Evolutionary conservation across 1,284 basidiomycete genomes (phyloP).

Genomic region (Tylopilus orsonianus): DNA sequence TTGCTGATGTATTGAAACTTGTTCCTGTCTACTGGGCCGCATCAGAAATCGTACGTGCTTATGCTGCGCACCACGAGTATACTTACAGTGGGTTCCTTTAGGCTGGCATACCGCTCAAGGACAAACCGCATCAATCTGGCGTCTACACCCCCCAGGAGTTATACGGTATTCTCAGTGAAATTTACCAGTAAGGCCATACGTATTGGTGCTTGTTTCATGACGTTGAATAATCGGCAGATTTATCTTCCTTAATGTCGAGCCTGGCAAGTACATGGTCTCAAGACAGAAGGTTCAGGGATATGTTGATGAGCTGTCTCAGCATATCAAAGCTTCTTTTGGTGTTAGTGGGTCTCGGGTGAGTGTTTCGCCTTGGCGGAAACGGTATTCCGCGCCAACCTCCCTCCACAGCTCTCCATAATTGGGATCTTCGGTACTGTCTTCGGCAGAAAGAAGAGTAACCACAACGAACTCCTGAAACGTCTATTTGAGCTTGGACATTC

Average conservation of each 20-base stretch:
- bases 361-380: background rate
- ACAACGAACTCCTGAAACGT: slow-evolving; percentile 54
- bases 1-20: slow-evolving; percentile 65
- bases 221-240: slow-evolving; percentile 43
- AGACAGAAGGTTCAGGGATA: slow-evolving; percentile 51
- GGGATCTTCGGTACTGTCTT: slow-evolving; percentile 50
- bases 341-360: slow-evolving; percentile 27
- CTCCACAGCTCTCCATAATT: slow-evolving; percentile 49
- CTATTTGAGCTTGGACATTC: slow-evolving; percentile 55
- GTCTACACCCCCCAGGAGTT: slow-evolving; percentile 62
- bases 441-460: slow-evolving; percentile 46
- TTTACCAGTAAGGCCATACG: slow-evolving; percentile 55
- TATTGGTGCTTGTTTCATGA: background rate
- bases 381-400: background rate
- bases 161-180: slow-evolving; percentile 62
- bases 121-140: slow-evolving; percentile 49
- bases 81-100: slow-evolving; percentile 29
- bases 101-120: slow-evolving; percentile 77
- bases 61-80: background rate
- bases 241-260: slow-evolving; percentile 71
- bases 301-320: slow-evolving; percentile 50
- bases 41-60: slow-evolving; percentile 57
- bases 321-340: slow-evolving; percentile 52
- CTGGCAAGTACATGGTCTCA: slow-evolving; percentile 53
- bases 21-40: slow-evolving; percentile 70